A percentile compares a stretch with the other conserved stretches of the same genome.
These are phyloP conservation scores for Berkeleyomyces rouxiae DNA, from an alignment of 2,329 filamentous ascomycete genomes.

Conservation along the genomic window DNA sequence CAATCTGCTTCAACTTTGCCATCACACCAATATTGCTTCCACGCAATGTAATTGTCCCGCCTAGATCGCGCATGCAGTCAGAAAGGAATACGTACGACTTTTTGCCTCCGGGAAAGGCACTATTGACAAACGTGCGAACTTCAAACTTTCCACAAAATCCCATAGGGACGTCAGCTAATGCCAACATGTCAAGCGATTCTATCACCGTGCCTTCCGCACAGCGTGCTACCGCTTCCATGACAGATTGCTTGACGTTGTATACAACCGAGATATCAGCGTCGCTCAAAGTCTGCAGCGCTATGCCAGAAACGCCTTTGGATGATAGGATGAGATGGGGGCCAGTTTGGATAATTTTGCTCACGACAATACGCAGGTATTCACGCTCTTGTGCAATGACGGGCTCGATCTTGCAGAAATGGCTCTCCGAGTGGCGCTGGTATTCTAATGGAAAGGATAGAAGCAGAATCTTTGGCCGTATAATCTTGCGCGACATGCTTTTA, in stretches of 20 bases:
- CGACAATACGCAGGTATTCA: constrained; percentile 80
- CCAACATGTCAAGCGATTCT: constrained; percentile 85
- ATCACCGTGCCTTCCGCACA: constrained; percentile 87
- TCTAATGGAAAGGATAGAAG: constrained; percentile 93
- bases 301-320: constrained; percentile 78
- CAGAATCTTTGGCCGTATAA: constrained; percentile 68
- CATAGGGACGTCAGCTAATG: constrained; percentile 51
- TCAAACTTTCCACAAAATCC: constrained; percentile 79
- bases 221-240: constrained; percentile 84
- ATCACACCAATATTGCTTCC: constrained; percentile 59
- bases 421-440: constrained; percentile 67
- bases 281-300: constrained; percentile 75
- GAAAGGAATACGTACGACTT: constrained; percentile 95
- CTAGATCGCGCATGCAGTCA: constrained; percentile 74
- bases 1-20: constrained; percentile 73
- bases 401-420: constrained; percentile 95
- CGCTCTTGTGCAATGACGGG: constrained; percentile 93
- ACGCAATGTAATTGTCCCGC: constrained; percentile 83
- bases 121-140: constrained; percentile 85
- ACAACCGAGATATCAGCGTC: constrained; percentile 83
- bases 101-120: constrained; percentile 53
- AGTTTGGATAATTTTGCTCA: constrained; percentile 76
- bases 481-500: constrained; percentile 87
- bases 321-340: constrained; percentile 78
- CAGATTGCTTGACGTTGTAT: constrained; percentile 91